Conservation (phyloP, 192 early-diverging fungal genomes). For the Tieghemiomyces parasiticus region DNA sequence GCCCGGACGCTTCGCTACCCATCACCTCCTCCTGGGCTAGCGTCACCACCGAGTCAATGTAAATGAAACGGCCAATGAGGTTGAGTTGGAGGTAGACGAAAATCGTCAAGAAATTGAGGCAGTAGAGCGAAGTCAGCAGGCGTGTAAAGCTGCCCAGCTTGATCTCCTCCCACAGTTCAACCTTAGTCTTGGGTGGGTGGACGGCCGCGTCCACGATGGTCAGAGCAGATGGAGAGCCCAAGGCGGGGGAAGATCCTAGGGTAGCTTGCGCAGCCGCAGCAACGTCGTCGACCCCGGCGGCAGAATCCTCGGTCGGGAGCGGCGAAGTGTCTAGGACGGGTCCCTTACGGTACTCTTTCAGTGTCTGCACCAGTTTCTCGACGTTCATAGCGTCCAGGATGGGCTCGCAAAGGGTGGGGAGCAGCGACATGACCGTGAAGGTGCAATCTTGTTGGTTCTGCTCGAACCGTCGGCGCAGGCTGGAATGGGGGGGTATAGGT, state of each 20-base stretch:
- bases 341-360: constrained; percentile 18
- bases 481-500: no score
- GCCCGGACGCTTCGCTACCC: constrained; percentile 12
- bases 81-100: constrained; percentile 81
- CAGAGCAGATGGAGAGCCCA: background rate
- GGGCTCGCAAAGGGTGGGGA: constrained; percentile 67
- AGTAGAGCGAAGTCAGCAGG: constrained; percentile 71
- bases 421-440: constrained; percentile 66
- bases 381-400: constrained; percentile 66
- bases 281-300: background rate
- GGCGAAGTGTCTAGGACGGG: constrained; percentile 16
- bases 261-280: background rate
- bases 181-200: constrained; percentile 31
- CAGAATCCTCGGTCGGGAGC: background rate
- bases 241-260: background rate
- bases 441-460: constrained; percentile 88
- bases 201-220: background rate
- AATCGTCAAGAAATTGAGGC: constrained; percentile 68
- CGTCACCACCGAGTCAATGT: constrained; percentile 53
- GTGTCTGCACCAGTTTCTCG: constrained; percentile 26
- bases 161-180: constrained; percentile 77
- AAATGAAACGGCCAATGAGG: constrained; percentile 80
- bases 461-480: constrained; percentile 77
- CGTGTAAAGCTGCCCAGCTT: constrained; percentile 83
- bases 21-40: constrained; percentile 19